These are phyloP conservation scores for Colletotrichum horii DNA, from an alignment of 2,329 filamentous ascomycete genomes.

Conservation along the genomic window DNA sequence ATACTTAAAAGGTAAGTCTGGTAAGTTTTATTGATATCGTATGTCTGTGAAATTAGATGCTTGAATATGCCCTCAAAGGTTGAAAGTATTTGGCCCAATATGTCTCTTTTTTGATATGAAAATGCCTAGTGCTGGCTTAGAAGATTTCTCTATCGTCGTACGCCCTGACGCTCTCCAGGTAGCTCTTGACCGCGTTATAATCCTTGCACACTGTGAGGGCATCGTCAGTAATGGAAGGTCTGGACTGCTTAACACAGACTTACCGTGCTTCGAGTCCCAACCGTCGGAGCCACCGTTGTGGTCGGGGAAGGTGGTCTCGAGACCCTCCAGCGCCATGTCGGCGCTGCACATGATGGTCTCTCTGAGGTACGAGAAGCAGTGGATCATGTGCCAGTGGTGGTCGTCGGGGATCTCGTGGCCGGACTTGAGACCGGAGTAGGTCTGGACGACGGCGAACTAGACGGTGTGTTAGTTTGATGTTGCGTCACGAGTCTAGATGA, in stretches of 20 bases:
- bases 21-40: neutral
- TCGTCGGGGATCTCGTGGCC: slow-evolving; percentile 44
- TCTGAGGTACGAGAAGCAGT: slow-evolving; percentile 54
- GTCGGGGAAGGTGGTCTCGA: slow-evolving; percentile 51
- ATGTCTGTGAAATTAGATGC: neutral
- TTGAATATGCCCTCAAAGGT: neutral
- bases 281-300: slow-evolving; percentile 51
- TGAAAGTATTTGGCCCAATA: neutral
- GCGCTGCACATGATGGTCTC: slow-evolving; percentile 51
- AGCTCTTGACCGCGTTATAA: slow-evolving; percentile 43
- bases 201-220: slow-evolving; percentile 43
- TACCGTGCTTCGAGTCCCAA: slow-evolving; percentile 51
- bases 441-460: slow-evolving; percentile 46
- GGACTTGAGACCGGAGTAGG: slow-evolving; percentile 45
- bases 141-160: slow-evolving; percentile 51
- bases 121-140: slow-evolving; percentile 23
- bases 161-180: slow-evolving; percentile 48
- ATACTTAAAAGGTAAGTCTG: neutral
- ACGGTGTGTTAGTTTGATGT: neutral
- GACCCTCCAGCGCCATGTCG: slow-evolving; percentile 50
- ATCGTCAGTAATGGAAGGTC: neutral
- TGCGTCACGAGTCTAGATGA: neutral
- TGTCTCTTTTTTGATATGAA: neutral
- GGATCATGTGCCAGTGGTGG: slow-evolving; percentile 52
- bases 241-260: slow-evolving; percentile 3